phyloP scores from a whole-genome alignment of 108 stramenopile genomes.

The Fragilaria radians region DNA sequence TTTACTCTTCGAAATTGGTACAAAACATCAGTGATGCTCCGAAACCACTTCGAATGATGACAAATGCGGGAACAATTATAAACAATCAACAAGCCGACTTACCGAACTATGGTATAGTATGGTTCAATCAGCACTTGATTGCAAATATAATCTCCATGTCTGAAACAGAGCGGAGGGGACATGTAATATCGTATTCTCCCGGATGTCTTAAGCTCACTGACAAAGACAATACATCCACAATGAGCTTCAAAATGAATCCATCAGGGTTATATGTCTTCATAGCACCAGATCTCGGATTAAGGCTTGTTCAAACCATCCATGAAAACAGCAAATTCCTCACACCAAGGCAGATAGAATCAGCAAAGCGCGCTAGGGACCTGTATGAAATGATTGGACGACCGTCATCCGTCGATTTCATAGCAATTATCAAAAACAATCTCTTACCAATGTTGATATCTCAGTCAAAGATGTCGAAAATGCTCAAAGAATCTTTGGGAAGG shows the following conservation, averaged over 20 bases:
- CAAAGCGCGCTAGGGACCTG: conserved; percentile 4
- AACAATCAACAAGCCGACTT: no score
- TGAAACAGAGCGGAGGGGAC: neutral
- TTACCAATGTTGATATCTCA: neutral
- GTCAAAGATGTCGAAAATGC: neutral
- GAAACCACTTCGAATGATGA: no score
- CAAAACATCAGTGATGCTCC: no score
- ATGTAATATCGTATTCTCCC: conserved; percentile 1
- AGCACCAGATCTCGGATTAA: neutral
- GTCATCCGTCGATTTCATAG: neutral
- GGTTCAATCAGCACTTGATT: conserved; percentile 2
- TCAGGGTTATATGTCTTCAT: neutral
- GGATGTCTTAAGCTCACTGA: neutral
- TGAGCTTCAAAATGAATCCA: conserved; percentile 5
- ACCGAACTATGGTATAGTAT: neutral
- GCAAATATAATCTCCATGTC: conserved; percentile 17
- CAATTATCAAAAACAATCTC: neutral
- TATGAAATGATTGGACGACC: conserved; percentile 1
- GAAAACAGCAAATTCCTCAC: conserved; percentile 1
- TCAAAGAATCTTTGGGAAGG: neutral
- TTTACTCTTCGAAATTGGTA: no score
- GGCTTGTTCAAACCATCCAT: conserved; percentile 5
- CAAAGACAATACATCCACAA: conserved; percentile 2
- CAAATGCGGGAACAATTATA: no score
- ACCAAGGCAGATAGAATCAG: conserved; percentile 2